phyloP scores from a whole-genome alignment of 1,284 basidiomycete species.

The Polyporus tsugae region DNA sequence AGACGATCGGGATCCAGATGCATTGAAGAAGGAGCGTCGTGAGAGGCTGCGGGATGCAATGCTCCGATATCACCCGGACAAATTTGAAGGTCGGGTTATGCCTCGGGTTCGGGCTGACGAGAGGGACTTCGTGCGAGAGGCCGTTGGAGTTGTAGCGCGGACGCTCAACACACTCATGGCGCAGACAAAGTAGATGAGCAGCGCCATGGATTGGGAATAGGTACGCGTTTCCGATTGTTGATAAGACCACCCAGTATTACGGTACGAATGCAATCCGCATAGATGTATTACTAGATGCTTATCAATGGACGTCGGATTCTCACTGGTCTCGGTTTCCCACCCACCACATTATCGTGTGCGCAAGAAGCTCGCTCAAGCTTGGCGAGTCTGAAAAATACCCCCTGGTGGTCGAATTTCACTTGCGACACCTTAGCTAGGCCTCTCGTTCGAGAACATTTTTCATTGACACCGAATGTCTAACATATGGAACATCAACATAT shows the following conservation, averaged over 20 bases:
- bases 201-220: not conserved
- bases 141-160: constrained; percentile 71
- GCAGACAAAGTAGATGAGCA: constrained; percentile 18
- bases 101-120: constrained; percentile 66
- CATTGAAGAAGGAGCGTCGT: constrained; percentile 49
- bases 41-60: constrained; percentile 78
- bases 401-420: not conserved
- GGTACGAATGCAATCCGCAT: not conserved
- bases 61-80: constrained; percentile 86
- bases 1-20: constrained; percentile 25
- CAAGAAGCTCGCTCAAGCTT: too few species aligned
- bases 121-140: constrained; percentile 74
- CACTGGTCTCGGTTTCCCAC: not conserved
- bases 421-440: not conserved
- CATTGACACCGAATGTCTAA: not conserved
- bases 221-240: not conserved
- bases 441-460: not conserved
- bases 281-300: not conserved
- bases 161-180: constrained; percentile 38
- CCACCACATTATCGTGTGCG: too few species aligned
- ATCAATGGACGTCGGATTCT: not conserved
- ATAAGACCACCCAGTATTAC: too few species aligned
- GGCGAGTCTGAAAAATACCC: too few species aligned
- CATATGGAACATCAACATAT: too few species aligned
- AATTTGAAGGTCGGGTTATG: constrained; percentile 82